Conservation (phyloP, 768 basidiomycete genomes). For the Daedaleopsis sinensis region DNA sequence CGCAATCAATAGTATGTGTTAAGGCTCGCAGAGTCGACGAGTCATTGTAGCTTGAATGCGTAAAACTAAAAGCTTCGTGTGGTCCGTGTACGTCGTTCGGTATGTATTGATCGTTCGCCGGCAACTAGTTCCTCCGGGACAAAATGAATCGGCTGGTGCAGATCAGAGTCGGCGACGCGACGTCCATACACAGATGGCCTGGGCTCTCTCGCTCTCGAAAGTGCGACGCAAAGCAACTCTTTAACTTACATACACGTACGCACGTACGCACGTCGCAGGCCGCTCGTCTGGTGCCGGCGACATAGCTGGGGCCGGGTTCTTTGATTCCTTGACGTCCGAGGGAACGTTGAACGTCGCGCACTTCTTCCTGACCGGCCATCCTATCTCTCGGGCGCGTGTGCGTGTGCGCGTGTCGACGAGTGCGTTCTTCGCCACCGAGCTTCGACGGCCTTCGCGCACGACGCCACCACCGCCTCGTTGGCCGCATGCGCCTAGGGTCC, state of each 20-base stretch:
- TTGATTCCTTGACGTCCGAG: not conserved
- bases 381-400: conserved; percentile 11
- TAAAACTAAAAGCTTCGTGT: not conserved
- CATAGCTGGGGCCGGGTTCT: not conserved
- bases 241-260: not conserved
- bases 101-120: too few relatives aligned
- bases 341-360: not conserved
- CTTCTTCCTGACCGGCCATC: conserved; percentile 10
- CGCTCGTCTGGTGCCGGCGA: not conserved
- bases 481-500: not conserved
- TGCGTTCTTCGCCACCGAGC: not conserved
- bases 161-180: too few relatives aligned
- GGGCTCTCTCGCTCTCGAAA: not conserved
- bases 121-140: too few relatives aligned
- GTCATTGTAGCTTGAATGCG: not conserved
- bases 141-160: too few relatives aligned
- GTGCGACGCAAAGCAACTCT: not conserved
- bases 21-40: not conserved
- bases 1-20: not conserved
- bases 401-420: not conserved
- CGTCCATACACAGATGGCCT: too few relatives aligned
- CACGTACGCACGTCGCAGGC: not conserved
- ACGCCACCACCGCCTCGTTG: not conserved
- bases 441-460: conserved; percentile 5
- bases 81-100: too few relatives aligned